Percentiles rank a stretch among this genome's conserved stretches.
phyloP scores from a whole-genome alignment of 2,329 filamentous ascomycete genomes.

The Colletotrichum plurivorum region DNA sequence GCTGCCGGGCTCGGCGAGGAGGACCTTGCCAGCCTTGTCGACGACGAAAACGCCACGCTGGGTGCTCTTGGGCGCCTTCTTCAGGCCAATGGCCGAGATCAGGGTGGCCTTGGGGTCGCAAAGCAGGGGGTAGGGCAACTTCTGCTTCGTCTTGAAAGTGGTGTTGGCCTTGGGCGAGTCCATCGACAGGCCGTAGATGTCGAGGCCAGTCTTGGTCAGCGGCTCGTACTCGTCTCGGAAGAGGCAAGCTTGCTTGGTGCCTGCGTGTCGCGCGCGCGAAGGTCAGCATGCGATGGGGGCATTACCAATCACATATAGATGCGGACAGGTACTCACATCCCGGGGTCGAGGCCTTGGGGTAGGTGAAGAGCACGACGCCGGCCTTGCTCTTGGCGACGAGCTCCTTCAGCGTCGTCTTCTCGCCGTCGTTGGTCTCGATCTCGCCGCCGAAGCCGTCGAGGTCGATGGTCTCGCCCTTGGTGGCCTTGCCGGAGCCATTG shows the following conservation, averaged over 20 bases:
- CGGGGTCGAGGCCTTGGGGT: slow-evolving; percentile 93
- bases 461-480: slow-evolving; percentile 68
- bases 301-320: not conserved
- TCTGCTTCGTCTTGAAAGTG: slow-evolving; percentile 92
- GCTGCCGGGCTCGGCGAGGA: slow-evolving; percentile 80
- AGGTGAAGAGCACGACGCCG: slow-evolving; percentile 94
- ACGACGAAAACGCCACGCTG: slow-evolving; percentile 90
- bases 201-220: slow-evolving; percentile 83
- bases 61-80: slow-evolving; percentile 86
- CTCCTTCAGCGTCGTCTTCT: slow-evolving; percentile 82
- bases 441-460: slow-evolving; percentile 77
- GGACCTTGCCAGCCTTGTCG: slow-evolving; percentile 84
- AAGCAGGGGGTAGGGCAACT: slow-evolving; percentile 87
- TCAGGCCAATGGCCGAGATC: slow-evolving; percentile 89
- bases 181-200: slow-evolving; percentile 90
- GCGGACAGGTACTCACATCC: slow-evolving; percentile 79
- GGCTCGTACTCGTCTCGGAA: slow-evolving; percentile 89
- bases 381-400: slow-evolving; percentile 87
- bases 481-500: slow-evolving; percentile 57
- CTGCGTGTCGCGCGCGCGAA: slow-evolving; percentile 59
- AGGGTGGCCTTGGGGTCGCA: slow-evolving; percentile 84
- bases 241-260: slow-evolving; percentile 92
- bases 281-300: slow-evolving; percentile 11
- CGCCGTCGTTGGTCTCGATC: slow-evolving; percentile 87
- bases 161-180: slow-evolving; percentile 94